Evolutionary conservation across 306 rosid species (phyloP).

Genomic region (Mimosa pudica): DNA sequence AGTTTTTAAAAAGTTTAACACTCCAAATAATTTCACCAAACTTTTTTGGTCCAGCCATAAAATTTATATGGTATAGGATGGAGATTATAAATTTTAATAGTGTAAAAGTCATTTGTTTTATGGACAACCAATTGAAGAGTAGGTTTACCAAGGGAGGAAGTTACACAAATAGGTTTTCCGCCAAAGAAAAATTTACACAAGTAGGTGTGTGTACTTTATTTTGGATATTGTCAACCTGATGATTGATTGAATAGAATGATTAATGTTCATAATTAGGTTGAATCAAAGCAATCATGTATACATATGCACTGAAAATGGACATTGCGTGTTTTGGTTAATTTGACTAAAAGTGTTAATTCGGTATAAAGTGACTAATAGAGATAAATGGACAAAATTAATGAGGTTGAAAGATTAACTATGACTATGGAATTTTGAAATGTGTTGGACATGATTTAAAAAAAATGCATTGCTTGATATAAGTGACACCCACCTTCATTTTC

Average conservation of each 20-base stretch:
- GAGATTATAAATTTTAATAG: neutral
- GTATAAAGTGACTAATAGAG: constrained; percentile 13
- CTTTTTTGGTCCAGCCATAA: too few relatives aligned
- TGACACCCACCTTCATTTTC: constrained; percentile 44
- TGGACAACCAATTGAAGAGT: neutral
- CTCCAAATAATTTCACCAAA: neutral
- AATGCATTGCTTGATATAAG: constrained; percentile 34
- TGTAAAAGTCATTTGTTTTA: neutral
- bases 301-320: neutral
- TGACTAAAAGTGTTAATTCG: neutral
- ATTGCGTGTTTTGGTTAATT: neutral
- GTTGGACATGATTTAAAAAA: constrained; percentile 26
- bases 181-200: too few relatives aligned
- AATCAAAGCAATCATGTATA: neutral
- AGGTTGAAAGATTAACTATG: constrained; percentile 32
- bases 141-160: neutral
- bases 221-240: neutral
- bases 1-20: too few relatives aligned
- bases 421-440: constrained; percentile 27
- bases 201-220: neutral
- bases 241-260: constrained; percentile 21
- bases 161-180: neutral
- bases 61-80: neutral
- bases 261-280: constrained; percentile 12
- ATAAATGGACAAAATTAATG: constrained; percentile 39